Conservation (phyloP, 192 early-diverging fungal species). For the Glomus cerebriforme region DNA sequence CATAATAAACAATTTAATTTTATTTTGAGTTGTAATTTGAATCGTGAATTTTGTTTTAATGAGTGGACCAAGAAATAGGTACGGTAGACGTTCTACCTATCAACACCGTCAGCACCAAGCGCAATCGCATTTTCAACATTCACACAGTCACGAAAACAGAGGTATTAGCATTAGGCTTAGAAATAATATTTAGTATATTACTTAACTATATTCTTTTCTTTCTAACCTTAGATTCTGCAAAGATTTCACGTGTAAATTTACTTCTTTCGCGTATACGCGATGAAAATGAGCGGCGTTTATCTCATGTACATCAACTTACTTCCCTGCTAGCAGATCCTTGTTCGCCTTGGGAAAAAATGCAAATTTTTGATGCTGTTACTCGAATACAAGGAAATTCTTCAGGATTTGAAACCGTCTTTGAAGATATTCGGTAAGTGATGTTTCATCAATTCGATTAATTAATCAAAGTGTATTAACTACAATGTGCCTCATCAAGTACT, state of each 20-base stretch:
- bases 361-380: constrained; percentile 26
- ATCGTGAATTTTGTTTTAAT: constrained; percentile 1
- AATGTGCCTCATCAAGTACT: no score
- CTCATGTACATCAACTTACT: constrained; percentile 4
- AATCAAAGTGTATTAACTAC: background rate
- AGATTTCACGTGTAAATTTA: constrained; percentile 19
- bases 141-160: background rate
- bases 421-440: constrained; percentile 22
- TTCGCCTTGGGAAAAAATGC: constrained; percentile 8
- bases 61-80: constrained; percentile 20
- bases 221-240: constrained; percentile 2
- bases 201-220: background rate
- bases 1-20: no score
- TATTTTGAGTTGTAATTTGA: no score
- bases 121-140: background rate
- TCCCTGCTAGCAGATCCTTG: background rate
- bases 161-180: no score
- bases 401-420: constrained; percentile 23
- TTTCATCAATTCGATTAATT: background rate
- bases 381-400: background rate
- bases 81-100: background rate
- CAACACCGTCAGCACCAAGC: constrained; percentile 5
- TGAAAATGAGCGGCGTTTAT: constrained; percentile 12
- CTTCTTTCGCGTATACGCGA: constrained; percentile 24
- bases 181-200: background rate